Base-by-base conservation (phyloP, 352 stramenopile species). In the Pythium myriotylum region DNA sequence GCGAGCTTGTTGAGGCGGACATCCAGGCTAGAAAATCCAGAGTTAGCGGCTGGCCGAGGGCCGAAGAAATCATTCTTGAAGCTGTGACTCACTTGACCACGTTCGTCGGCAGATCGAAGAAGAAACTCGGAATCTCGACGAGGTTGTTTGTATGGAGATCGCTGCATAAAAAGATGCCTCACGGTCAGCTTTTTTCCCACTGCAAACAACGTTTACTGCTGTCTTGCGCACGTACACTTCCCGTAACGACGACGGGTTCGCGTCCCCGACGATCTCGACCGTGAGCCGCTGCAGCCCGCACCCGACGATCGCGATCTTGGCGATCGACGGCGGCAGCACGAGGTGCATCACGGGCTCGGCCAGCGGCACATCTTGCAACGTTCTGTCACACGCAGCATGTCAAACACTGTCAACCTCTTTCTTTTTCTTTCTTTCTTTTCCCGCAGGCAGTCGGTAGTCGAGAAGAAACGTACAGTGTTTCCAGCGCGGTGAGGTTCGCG, bases 111-210 rank as follows among this genome's bases (percentile, higher is more conserved):
- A 77, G 54, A 1, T 53, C 32, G 47, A 65, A 78, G 26, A 78
- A 66, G n/a, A 57, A 59, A 4, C 16, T 14, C 3, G 70, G 70
- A 26, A 78, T 76, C 19, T 64, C 52, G 8, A 33, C 54, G 5
- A 88, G 40, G 19, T 54, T 40, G 45, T 88, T 88, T 7, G 69
- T 37, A 27, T 76, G 73, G 14, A 88, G 67, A 50, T 86, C 74
- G 29, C 79, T 88, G 23, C 14, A 53, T 13, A 41, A 22, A 41
- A n/a, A n/a, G n/a, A n/a, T n/a, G n/a, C n/a, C n/a, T n/a, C n/a
- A n/a, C n/a, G n/a, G n/a, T n/a, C n/a, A n/a, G n/a, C n/a, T n/a
- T n/a, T n/a, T n/a, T n/a, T n/a, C n/a, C n/a, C n/a, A n/a, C n/a
- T n/a, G n/a, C n/a, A n/a, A n/a, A n/a, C n/a, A n/a, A n/a, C n/a